Evolutionary conservation across 352 stramenopile genomes (phyloP).

Genomic region (Plasmopara halstedii): DNA sequence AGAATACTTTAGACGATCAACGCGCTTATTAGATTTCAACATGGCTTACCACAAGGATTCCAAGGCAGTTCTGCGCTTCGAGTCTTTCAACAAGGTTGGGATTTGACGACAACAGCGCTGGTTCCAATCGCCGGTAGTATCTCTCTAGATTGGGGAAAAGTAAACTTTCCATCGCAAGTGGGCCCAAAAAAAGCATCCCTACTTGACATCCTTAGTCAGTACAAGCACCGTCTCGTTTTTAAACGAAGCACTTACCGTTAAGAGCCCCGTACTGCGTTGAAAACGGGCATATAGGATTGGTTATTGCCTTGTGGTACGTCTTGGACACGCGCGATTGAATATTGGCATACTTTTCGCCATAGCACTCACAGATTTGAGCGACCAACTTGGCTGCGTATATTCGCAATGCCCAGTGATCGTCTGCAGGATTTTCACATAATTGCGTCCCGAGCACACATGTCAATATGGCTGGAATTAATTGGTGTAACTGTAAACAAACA

Average conservation of each 20-base stretch:
- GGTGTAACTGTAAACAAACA: constrained; percentile 63
- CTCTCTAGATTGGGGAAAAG: constrained; percentile 82
- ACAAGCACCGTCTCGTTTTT: not conserved
- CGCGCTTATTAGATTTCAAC: not conserved
- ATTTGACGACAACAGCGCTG: constrained; percentile 64
- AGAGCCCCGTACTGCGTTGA: constrained; percentile 90
- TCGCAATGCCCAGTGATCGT: constrained; percentile 89
- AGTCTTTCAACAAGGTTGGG: constrained; percentile 72
- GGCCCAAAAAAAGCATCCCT: constrained; percentile 87
- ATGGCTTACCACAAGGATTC: constrained; percentile 70
- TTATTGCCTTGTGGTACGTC: constrained; percentile 84
- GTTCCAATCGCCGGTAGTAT: constrained; percentile 85
- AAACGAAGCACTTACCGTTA: constrained; percentile 38
- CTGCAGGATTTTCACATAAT: constrained; percentile 75
- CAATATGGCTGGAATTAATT: constrained; percentile 90
- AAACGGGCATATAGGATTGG: constrained; percentile 64
- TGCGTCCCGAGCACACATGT: constrained; percentile 89
- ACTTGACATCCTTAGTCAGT: not conserved
- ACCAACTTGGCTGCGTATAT: constrained; percentile 76
- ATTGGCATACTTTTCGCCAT: constrained; percentile 88
- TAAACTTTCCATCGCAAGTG: constrained; percentile 89
- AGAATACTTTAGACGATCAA: not conserved
- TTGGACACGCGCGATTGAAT: constrained; percentile 89
- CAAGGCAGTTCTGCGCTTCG: constrained; percentile 79
- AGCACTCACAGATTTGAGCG: constrained; percentile 77